Evolutionary conservation across 331 rosid genomes (phyloP), one percentile per base, ranked within the genome.

Genomic region (Malus hybrid): DNA sequence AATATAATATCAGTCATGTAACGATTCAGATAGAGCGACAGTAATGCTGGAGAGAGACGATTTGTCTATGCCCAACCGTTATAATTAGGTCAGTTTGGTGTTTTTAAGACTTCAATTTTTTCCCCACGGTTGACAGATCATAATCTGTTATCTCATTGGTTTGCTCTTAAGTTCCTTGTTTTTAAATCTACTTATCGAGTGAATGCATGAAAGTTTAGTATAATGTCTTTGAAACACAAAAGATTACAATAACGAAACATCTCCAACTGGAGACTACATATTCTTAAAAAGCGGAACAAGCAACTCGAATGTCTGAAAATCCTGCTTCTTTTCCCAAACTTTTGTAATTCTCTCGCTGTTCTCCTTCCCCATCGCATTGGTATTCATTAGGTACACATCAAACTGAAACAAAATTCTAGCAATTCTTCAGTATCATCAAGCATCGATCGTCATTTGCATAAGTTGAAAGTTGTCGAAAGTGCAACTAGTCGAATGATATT

Each of bases 21-120:
- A 87, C 91, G 6, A 87, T 87, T 79, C 91, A 87, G 75, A 80
- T 87, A 69, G 91, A 87, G 76, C 87, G 91, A 33, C 86, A 87
- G 80, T 87, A 85, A 80, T 65, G 75, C 29, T 46, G 12, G 44
- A 39, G 36, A 44, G 61, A 6, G 66, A 22, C 7, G 6, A n/a
- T 64, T 32, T 28, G 15, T 44, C 60, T 34, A 62, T 24, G 67
- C 73, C 73, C 2, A 60, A 19, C 56, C 19, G 70, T 34, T 34
- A 61, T 60, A 64, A 14, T 59, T 64, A 39, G 71, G 32, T 15
- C 20, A 50, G 65, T 60, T 42, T 3, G 1, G 70, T 18, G 16
- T 64, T 61, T 61, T 29, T 46, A 20, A 56, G 34, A 60, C 71
- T 77, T 27, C 46, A 39, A 39, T 39, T 39, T 39, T 39, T 39